phyloP scores from a whole-genome alignment of 139 green algal genomes.

The Limnomonas spitsbergensis region DNA sequence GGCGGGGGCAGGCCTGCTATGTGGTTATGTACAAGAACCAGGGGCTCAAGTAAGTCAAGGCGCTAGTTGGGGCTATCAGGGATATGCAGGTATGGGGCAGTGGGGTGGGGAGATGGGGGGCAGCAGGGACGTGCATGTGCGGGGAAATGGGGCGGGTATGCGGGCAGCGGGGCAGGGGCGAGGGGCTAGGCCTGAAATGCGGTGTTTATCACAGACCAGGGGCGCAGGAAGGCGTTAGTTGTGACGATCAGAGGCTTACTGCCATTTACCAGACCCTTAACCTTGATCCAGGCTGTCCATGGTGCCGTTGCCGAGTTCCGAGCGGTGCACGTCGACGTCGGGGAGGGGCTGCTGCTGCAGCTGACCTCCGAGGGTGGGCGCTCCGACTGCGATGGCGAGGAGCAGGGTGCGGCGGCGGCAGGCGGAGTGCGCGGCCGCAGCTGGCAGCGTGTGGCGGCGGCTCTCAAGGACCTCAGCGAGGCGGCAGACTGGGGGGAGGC shows the following conservation, averaged over 20 bases:
- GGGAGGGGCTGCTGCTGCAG: neutral
- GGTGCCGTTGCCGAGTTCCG: neutral
- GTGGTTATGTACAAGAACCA: constrained; percentile 96
- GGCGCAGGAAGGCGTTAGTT: constrained; percentile 54
- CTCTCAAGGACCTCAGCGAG: neutral
- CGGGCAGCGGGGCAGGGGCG: constrained; percentile 3
- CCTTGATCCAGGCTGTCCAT: neutral
- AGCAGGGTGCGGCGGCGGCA: neutral
- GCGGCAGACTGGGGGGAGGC: constrained; percentile 83
- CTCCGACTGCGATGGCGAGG: neutral
- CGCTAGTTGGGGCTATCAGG: constrained; percentile 60
- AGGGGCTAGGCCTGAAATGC: constrained; percentile 76
- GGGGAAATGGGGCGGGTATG: too few species aligned
- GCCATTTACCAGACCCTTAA: neutral
- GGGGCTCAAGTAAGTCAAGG: constrained; percentile 45
- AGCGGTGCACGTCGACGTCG: neutral
- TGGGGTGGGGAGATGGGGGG: neutral
- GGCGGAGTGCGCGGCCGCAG: neutral
- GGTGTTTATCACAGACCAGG: constrained; percentile 92
- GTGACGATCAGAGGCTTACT: constrained; percentile 61
- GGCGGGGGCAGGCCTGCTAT: constrained; percentile 63
- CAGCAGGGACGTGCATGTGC: too few species aligned
- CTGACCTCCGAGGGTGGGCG: neutral
- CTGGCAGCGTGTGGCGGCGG: neutral
- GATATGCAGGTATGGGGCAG: constrained; percentile 46